Conservation (phyloP, 495 filamentous ascomycete species). For the Penicillium bovifimosum region DNA sequence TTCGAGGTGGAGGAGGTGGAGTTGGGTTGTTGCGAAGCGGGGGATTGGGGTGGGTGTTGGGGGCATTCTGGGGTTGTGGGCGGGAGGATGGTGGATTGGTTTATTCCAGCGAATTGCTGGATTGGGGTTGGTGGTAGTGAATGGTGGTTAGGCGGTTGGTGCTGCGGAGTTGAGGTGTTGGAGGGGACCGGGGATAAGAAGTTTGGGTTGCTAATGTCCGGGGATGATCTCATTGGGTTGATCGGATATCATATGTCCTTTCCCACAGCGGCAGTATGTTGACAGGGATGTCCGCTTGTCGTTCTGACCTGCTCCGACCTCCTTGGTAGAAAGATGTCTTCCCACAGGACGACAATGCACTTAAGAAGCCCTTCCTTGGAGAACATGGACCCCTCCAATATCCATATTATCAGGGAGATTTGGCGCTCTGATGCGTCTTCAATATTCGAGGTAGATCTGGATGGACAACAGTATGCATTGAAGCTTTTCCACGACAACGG, state of each 20-base stretch:
- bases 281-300: too few species aligned
- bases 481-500: constrained; percentile 7
- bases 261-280: too few species aligned
- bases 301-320: neutral
- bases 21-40: constrained; percentile 72
- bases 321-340: constrained; percentile 3
- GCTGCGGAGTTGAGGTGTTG: neutral
- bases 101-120: too few species aligned
- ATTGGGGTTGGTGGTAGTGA: neutral
- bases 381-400: neutral
- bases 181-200: neutral
- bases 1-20: constrained; percentile 70
- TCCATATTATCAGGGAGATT: neutral
- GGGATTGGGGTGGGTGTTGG: constrained; percentile 54
- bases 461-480: constrained; percentile 2
- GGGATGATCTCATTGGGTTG: too few species aligned
- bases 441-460: constrained; percentile 5
- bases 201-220: too few species aligned
- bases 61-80: constrained; percentile 9
- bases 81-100: neutral
- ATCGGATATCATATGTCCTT: too few species aligned
- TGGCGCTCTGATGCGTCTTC: neutral
- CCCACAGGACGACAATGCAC: constrained; percentile 2
- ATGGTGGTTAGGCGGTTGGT: neutral
- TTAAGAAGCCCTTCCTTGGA: constrained; percentile 1